Evolutionary conservation across 306 rosid species (phyloP).

Genomic region (peach (Prunus persica)): DNA sequence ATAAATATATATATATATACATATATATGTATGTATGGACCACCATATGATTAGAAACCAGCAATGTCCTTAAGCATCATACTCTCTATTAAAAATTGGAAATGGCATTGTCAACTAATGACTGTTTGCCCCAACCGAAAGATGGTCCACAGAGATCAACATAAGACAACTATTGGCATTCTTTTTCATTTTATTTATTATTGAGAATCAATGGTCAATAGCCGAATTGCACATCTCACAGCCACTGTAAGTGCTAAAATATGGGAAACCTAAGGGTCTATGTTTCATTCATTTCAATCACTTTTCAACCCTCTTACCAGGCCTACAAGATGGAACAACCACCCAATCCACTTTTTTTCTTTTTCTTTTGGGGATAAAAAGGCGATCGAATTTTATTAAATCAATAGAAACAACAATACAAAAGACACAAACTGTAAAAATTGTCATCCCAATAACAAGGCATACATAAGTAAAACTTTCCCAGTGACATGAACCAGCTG

Average conservation of each 20-base stretch:
- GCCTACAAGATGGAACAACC: neutral
- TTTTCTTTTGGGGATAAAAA: too few relatives aligned
- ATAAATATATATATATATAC: too few relatives aligned
- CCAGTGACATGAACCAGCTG: fast-evolving
- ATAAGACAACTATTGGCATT: neutral
- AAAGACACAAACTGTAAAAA: too few relatives aligned
- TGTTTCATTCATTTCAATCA: constrained; percentile 16
- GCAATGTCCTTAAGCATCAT: constrained; percentile 5
- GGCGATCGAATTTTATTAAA: too few relatives aligned
- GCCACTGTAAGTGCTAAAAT: constrained; percentile 21
- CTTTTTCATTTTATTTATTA: neutral
- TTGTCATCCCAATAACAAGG: too few relatives aligned
- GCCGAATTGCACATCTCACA: constrained; percentile 12
- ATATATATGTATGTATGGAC: neutral
- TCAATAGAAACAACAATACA: too few relatives aligned
- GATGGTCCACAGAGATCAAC: neutral
- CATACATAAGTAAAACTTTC: too few relatives aligned
- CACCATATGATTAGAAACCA: constrained; percentile 21
- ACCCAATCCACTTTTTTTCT: neutral
- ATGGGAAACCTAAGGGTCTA: neutral
- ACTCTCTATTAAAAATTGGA: neutral
- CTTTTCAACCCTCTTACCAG: neutral
- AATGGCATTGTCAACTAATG: neutral
- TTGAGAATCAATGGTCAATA: neutral
- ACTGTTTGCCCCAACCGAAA: neutral